Evolutionary conservation across 345 rosid genomes (phyloP).

Genomic region (Arabidopsis arenosa): DNA sequence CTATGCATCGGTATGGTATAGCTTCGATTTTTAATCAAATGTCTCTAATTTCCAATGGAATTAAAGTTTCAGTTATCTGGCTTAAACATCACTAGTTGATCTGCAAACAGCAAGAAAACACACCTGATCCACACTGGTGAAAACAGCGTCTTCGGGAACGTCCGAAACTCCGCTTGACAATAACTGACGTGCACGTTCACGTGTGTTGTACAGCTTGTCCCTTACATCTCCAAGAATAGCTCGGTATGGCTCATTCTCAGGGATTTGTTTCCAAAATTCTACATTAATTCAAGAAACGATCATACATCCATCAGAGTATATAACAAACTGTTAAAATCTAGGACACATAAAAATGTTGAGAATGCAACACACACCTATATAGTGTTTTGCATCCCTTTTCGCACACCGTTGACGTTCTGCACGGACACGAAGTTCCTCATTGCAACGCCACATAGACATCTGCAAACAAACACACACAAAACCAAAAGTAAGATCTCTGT

Average conservation of each 20-base stretch:
- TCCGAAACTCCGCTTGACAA: constrained; percentile 80
- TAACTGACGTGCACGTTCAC: constrained; percentile 90
- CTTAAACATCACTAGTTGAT: constrained; percentile 2
- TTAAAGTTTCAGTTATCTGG: not conserved
- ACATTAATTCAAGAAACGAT: constrained; percentile 39
- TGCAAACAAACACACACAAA: constrained; percentile 39
- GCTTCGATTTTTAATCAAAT: not conserved
- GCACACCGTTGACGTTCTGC: constrained; percentile 78
- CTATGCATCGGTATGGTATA: not conserved
- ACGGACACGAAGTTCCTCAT: constrained; percentile 77
- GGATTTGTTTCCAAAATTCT: constrained; percentile 97
- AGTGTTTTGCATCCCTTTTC: constrained; percentile 89
- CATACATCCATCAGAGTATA: constrained; percentile 1
- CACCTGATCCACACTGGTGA: constrained; percentile 84
- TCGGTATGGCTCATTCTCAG: constrained; percentile 89
- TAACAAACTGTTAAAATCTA: not conserved
- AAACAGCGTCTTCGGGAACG: constrained; percentile 75
- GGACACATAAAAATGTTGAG: not conserved
- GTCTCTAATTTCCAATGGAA: not conserved
- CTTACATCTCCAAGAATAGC: constrained; percentile 93
- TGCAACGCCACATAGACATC: constrained; percentile 99
- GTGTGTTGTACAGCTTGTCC: constrained; percentile 88
- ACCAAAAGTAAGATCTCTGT: not conserved
- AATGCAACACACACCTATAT: constrained; percentile 61
- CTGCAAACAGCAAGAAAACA: not conserved